phyloP scores from a whole-genome alignment of 2,329 filamentous ascomycete genomes.

The Rhynchosporium graminicola region DNA sequence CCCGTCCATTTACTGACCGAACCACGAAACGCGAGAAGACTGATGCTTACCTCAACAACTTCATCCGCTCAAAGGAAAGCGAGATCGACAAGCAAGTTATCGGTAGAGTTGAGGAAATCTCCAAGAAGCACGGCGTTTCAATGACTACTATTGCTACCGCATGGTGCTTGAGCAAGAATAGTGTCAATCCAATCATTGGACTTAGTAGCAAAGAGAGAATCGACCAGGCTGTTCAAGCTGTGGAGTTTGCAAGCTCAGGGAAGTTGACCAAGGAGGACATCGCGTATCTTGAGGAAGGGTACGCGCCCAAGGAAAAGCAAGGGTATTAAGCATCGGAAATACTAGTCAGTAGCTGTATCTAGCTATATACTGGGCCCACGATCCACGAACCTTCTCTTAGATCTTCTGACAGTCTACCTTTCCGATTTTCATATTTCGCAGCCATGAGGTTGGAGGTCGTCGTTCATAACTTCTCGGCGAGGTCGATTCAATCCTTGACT shows the following conservation, averaged over 20 bases:
- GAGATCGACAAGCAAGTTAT: slow-evolving; percentile 38
- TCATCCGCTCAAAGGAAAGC: slow-evolving; percentile 31
- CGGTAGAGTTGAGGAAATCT: slow-evolving; percentile 54
- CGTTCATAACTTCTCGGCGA: too few species aligned
- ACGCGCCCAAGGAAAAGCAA: slow-evolving; percentile 44
- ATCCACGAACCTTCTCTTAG: neutral
- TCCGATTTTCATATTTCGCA: too few species aligned
- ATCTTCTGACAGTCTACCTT: too few species aligned
- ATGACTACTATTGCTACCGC: slow-evolving; percentile 62
- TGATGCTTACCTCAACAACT: slow-evolving; percentile 26
- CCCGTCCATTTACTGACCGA: slow-evolving; percentile 35
- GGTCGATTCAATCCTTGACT: too few species aligned
- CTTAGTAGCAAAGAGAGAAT: slow-evolving; percentile 54
- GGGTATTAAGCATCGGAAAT: slow-evolving; percentile 22
- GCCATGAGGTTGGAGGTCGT: too few species aligned
- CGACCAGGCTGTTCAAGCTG: slow-evolving; percentile 52
- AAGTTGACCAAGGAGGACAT: slow-evolving; percentile 55
- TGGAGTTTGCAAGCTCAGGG: slow-evolving; percentile 44
- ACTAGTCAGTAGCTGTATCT: neutral
- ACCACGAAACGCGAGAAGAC: slow-evolving; percentile 31
- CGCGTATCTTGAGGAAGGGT: slow-evolving; percentile 55
- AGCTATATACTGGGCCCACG: too few species aligned
- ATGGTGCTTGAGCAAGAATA: slow-evolving; percentile 52
- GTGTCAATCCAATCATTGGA: slow-evolving; percentile 55
- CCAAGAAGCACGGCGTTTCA: slow-evolving; percentile 55